Conservation (phyloP, 805 yeast genomes). For the Wickerhamiella siamensis region DNA sequence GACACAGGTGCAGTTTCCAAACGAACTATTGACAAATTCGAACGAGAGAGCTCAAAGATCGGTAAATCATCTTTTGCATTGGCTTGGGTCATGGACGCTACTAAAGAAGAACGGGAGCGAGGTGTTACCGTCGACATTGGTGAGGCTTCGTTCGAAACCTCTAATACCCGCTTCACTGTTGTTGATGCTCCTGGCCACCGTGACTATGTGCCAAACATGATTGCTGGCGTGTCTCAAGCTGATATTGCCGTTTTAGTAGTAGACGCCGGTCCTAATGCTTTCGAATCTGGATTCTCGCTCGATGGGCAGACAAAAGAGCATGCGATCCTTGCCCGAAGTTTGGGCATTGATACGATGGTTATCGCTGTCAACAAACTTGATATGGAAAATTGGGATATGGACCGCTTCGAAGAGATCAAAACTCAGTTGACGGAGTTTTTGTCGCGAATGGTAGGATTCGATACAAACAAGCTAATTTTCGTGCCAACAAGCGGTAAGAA, state of each 20-base stretch:
- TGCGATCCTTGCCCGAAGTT: slow-evolving; percentile 46
- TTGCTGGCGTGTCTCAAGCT: slow-evolving; percentile 69
- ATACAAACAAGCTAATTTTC: slow-evolving; percentile 29
- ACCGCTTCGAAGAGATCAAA: slow-evolving; percentile 38
- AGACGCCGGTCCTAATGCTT: slow-evolving; percentile 51
- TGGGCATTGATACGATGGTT: slow-evolving; percentile 49
- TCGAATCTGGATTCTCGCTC: slow-evolving; percentile 51
- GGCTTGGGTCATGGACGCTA: slow-evolving; percentile 79
- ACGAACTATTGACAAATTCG: slow-evolving; percentile 45
- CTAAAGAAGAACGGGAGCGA: slow-evolving; percentile 54
- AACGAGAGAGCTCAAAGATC: slow-evolving; percentile 46
- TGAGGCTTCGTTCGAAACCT: slow-evolving; percentile 50
- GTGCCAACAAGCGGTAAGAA: slow-evolving; percentile 57
- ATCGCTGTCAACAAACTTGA: slow-evolving; percentile 64
- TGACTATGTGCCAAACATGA: slow-evolving; percentile 76
- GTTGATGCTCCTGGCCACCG: slow-evolving; percentile 78
- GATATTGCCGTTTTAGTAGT: slow-evolving; percentile 61
- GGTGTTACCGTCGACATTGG: slow-evolving; percentile 74
- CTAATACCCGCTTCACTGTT: slow-evolving; percentile 42
- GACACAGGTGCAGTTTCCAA: slow-evolving; percentile 56
- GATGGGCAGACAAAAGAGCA: slow-evolving; percentile 75
- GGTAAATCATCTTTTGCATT: slow-evolving; percentile 72
- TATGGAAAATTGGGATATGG: slow-evolving; percentile 40
- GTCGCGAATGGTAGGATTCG: slow-evolving; percentile 38
- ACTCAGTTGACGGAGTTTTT: slow-evolving; percentile 38